Conservation (phyloP, 768 basidiomycete species). For the Phaeolepiota aurea region DNA sequence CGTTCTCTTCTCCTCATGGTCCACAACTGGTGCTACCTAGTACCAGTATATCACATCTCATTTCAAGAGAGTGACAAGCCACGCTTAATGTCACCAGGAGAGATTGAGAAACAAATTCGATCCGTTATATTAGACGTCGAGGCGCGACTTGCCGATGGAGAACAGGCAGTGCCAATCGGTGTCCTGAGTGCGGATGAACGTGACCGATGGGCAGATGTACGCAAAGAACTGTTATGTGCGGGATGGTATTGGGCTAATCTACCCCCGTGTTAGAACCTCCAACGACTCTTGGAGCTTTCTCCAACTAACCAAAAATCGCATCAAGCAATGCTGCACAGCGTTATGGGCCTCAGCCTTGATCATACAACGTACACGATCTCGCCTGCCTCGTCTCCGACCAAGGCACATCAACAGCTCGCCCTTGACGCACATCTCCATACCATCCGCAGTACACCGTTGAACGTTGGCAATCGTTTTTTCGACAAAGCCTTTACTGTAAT, state of each 20-base stretch:
- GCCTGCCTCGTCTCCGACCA: constrained; percentile 13
- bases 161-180: constrained; percentile 54
- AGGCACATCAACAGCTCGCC: constrained; percentile 18
- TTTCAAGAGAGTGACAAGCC: constrained; percentile 13
- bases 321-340: constrained; percentile 58
- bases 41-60: constrained; percentile 52
- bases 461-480: constrained; percentile 76
- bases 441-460: constrained; percentile 52
- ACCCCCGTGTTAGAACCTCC: constrained; percentile 50
- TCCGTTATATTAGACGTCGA: constrained; percentile 51
- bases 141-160: constrained; percentile 37
- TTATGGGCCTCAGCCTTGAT: constrained; percentile 80
- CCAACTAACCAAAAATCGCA: constrained; percentile 54
- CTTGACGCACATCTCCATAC: constrained; percentile 73
- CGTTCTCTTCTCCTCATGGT: constrained; percentile 61
- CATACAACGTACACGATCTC: constrained; percentile 45
- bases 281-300: constrained; percentile 59
- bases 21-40: constrained; percentile 72
- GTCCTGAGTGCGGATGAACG: constrained; percentile 73
- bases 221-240: too few species aligned
- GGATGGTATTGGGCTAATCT: too few species aligned
- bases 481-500: constrained; percentile 82
- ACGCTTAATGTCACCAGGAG: constrained; percentile 23
- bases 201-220: constrained; percentile 74
- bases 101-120: constrained; percentile 37